Evolutionary conservation across 352 stramenopile species (phyloP).

Genomic region (Salisapilia sapeloensis): DNA sequence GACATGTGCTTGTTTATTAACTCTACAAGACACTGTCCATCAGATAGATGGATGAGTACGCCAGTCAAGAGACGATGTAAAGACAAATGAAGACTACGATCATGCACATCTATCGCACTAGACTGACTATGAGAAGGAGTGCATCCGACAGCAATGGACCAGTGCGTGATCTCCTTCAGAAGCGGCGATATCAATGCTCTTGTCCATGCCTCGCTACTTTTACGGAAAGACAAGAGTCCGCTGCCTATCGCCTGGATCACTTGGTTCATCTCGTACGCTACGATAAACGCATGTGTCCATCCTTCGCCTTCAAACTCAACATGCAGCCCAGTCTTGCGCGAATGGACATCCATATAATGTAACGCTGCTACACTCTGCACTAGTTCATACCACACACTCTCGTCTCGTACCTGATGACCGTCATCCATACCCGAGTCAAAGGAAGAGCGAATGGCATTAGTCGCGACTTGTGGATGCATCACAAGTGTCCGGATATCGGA

Average conservation of each 20-base stretch:
- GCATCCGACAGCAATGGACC: too few relatives aligned
- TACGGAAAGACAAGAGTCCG: too few relatives aligned
- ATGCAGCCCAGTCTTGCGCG: slow-evolving; percentile 38
- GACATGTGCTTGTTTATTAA: slow-evolving; percentile 3
- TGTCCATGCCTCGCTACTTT: too few relatives aligned
- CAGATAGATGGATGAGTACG: too few relatives aligned
- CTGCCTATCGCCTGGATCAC: slow-evolving; percentile 43
- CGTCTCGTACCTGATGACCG: slow-evolving; percentile 8
- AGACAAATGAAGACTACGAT: slow-evolving; percentile 60
- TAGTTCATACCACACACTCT: slow-evolving; percentile 33
- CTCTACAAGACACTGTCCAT: too few relatives aligned
- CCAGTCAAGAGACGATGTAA: too few relatives aligned
- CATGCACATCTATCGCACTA: too few relatives aligned
- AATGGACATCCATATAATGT: slow-evolving; percentile 73
- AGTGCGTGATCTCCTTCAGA: too few relatives aligned
- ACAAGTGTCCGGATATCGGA: slow-evolving; percentile 63
- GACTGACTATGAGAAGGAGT: too few relatives aligned
- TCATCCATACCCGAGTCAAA: slow-evolving; percentile 16
- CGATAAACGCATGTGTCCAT: slow-evolving; percentile 70
- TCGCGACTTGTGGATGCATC: slow-evolving; percentile 42
- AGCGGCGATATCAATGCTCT: too few relatives aligned
- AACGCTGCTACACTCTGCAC: slow-evolving; percentile 42
- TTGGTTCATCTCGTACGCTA: slow-evolving; percentile 72
- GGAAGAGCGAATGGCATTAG: slow-evolving; percentile 35
- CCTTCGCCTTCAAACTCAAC: slow-evolving; percentile 75